These are phyloP conservation scores for Spinellus fusiger DNA, from an alignment of 192 early-diverging fungal genomes.

Conservation along the genomic window DNA sequence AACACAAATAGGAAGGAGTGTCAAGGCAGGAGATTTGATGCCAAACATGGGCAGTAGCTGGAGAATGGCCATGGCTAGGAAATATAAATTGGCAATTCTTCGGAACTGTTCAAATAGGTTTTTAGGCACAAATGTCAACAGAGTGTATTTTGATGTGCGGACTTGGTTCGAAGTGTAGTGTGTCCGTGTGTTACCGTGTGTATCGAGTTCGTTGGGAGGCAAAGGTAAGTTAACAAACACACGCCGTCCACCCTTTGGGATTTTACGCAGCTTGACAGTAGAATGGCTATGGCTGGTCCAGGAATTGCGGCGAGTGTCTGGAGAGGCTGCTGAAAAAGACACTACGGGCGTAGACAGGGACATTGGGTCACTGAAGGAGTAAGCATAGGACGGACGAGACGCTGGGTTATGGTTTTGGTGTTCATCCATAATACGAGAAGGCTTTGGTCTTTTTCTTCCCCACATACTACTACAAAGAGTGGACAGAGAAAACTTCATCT, in stretches of 20 bases:
- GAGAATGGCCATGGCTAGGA: slow-evolving; percentile 74
- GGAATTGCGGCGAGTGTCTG: slow-evolving; percentile 1
- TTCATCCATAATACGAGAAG: too few species aligned
- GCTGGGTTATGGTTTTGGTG: too few species aligned
- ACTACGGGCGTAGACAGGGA: too few species aligned
- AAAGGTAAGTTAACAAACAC: slow-evolving; percentile 64
- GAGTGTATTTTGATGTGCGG: slow-evolving; percentile 89
- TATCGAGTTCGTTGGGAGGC: slow-evolving; percentile 46
- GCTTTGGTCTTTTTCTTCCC: too few species aligned
- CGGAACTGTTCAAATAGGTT: slow-evolving; percentile 92
- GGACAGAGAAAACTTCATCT: too few species aligned
- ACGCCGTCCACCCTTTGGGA: slow-evolving; percentile 37
- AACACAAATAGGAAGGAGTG: slow-evolving; percentile 77
- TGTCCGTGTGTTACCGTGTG: slow-evolving; percentile 44
- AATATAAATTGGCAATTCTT: slow-evolving; percentile 80
- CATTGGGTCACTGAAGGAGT: too few species aligned
- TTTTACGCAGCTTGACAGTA: slow-evolving; percentile 40
- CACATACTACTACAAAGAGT: too few species aligned
- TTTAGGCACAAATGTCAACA: slow-evolving; percentile 79
- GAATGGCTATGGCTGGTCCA: slow-evolving; percentile 30
- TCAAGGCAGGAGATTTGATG: slow-evolving; percentile 70
- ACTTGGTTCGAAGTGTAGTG: slow-evolving; percentile 73
- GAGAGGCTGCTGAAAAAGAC: too few species aligned
- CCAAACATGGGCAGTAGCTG: slow-evolving; percentile 80
- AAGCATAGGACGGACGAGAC: too few species aligned